These are phyloP conservation scores for Eucalyptus pauciflora DNA, from an alignment of 345 rosid species.

Conservation along the genomic window DNA sequence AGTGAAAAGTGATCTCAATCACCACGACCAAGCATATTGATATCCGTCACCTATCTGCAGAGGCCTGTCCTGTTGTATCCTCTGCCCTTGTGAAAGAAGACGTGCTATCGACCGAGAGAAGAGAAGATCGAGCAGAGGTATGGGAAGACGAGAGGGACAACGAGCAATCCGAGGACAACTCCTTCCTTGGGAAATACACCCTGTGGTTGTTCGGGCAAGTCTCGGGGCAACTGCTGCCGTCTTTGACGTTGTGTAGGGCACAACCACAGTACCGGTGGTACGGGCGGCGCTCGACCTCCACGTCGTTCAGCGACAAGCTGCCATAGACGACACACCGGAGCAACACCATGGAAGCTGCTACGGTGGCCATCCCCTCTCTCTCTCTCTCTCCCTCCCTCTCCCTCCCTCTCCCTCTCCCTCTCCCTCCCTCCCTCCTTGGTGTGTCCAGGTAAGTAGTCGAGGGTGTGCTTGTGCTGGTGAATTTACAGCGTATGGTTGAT, in stretches of 20 bases:
- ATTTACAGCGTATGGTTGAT: background rate
- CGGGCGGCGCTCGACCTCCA: slow-evolving; percentile 37
- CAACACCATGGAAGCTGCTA: slow-evolving; percentile 41
- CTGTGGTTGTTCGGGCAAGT: background rate
- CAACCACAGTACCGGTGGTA: slow-evolving; percentile 26
- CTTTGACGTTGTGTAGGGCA: slow-evolving; percentile 14
- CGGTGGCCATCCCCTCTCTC: slow-evolving; percentile 18
- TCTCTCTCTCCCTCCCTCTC: background rate
- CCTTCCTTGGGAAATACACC: background rate
- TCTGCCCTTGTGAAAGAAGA: background rate
- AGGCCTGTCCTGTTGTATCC: background rate
- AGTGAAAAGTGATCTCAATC: background rate
- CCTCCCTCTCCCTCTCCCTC: fast-evolving
- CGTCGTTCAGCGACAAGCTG: slow-evolving; percentile 33
- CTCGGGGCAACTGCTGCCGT: background rate
- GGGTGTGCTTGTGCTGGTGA: background rate
- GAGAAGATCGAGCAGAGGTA: background rate
- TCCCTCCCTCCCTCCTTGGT: background rate
- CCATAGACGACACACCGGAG: slow-evolving; percentile 37
- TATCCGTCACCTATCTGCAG: background rate
- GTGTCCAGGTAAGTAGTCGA: background rate
- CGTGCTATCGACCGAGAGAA: background rate
- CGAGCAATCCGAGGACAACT: background rate
- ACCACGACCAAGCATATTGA: background rate
- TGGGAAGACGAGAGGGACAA: background rate